Conservation (phyloP, 148 eudicot genomes). For the Vaccinium myrtillus region DNA sequence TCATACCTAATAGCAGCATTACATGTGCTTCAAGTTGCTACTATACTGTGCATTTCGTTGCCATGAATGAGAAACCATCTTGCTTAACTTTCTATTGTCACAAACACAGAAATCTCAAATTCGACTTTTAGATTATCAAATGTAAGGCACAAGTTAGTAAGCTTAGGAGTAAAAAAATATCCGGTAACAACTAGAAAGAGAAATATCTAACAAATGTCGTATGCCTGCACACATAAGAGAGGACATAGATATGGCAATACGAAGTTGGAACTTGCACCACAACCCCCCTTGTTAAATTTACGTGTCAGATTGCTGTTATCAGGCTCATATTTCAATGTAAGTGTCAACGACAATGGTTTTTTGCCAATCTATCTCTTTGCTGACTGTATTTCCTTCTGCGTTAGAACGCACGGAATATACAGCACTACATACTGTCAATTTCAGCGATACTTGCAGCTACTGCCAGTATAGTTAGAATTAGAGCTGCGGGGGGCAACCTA, state of each 20-base stretch:
- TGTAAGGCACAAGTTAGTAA: background rate
- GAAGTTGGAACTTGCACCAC: background rate
- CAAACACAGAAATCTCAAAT: background rate
- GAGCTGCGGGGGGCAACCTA: background rate
- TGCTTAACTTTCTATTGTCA: background rate
- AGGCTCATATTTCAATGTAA: background rate
- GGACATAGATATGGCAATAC: background rate
- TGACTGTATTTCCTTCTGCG: background rate
- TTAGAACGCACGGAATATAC: background rate
- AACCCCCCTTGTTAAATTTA: background rate
- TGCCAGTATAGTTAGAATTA: background rate
- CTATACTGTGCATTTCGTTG: background rate
- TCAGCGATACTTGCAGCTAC: background rate
- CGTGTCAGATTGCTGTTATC: background rate
- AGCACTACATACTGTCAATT: background rate
- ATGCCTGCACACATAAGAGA: background rate
- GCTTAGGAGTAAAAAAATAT: background rate
- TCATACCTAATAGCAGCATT: background rate
- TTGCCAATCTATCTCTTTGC: background rate
- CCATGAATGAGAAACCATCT: conserved; percentile 1
- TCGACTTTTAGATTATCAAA: background rate
- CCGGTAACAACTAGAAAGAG: background rate
- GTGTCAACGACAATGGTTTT: background rate
- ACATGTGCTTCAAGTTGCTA: background rate
- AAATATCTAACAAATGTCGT: background rate